These are phyloP conservation scores for Leptomonas pyrrhocoris DNA, from an alignment of 208 protist genomes.

Conservation along the genomic window DNA sequence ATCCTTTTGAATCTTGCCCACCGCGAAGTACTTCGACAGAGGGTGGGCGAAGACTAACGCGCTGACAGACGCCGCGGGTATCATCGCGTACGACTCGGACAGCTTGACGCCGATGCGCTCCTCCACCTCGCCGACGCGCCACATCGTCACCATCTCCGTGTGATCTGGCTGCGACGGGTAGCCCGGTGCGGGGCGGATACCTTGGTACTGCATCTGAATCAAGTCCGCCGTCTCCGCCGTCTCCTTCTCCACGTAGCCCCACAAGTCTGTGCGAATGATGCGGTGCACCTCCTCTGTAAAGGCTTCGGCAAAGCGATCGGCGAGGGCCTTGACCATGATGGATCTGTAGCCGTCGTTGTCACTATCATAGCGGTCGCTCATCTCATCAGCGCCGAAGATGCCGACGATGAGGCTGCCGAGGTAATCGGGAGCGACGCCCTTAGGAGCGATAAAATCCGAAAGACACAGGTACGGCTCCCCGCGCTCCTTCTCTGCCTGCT, in stretches of 20 bases:
- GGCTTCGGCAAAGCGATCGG: conserved; percentile 88
- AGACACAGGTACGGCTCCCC: conserved; percentile 90
- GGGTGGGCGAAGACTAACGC: conserved; percentile 94
- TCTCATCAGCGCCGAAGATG: conserved; percentile 87
- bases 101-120: conserved; percentile 78
- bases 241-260: conserved; percentile 93
- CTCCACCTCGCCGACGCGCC: conserved; percentile 65
- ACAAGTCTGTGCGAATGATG: conserved; percentile 87
- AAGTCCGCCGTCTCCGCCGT: conserved; percentile 82
- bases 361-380: conserved; percentile 70
- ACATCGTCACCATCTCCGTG: conserved; percentile 95
- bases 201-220: conserved; percentile 95
- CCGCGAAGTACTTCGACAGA: conserved; percentile 95
- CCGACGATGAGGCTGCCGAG: conserved; percentile 92
- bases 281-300: conserved; percentile 93
- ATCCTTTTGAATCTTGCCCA: conserved; percentile 95
- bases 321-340: conserved; percentile 96
- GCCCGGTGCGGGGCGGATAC: conserved; percentile 96
- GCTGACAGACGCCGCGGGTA: conserved; percentile 93
- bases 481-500: conserved; percentile 94
- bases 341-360: conserved; percentile 93
- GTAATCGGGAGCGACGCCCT: conserved; percentile 89
- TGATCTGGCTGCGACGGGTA: conserved; percentile 98
- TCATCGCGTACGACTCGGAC: conserved; percentile 95
- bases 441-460: conserved; percentile 95